Evolutionary conservation across 2,329 filamentous ascomycete genomes (phyloP), one percentile per base, ranked within the genome.

Genomic region (Penicillium sp.): DNA sequence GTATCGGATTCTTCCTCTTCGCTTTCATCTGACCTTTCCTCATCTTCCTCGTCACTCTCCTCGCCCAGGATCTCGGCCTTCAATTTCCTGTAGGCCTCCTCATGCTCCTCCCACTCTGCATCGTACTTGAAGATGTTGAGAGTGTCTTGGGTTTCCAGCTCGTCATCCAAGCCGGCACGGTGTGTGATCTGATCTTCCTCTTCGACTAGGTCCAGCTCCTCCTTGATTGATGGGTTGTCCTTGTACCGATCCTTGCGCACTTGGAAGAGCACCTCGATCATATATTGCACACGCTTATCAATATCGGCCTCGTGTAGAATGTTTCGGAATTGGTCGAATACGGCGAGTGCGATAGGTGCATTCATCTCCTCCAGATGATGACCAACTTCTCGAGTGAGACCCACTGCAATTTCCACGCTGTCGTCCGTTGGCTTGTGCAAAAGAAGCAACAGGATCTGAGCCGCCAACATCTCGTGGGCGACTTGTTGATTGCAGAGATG

Each of bases 171-270:
- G 47, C 89, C 87, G 47, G 91, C 81, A 54, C 86, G 84, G 76
- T 99, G 94, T 1, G 94, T 97, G 66, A 97, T 96, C 72, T 97
- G 94, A 69, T 99, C 94, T 73, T 97, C 93, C 75, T 99, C 94
- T 75, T 97, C 93, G 9, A 99, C 90, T 44, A 99, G 75, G 74
- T 99, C 94, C 55, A 99, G 79, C 72, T 99, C 94, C 70, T 97
- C 92, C 73, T 87, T 92, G 66, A 97, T 80, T 0, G 92, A 88
- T 18, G 88, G 91, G 67, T 97, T 92, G 68, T 97, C 92, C 78
- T 96, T 96, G 81, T 96, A 99, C 67, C 89, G 89, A 76, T 97
- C 93, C 76, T 97, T 96, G 61, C 94, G 85, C 54, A 97, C 89
- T 77, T 99, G 92, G 73, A 99, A 99, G 42, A 99, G 78, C 6